A percentile compares a stretch with the other conserved stretches of the same genome.
These are phyloP conservation scores for Musa schizocarpa DNA, from an alignment of 176 grass and related monocot genomes.

Conservation along the genomic window DNA sequence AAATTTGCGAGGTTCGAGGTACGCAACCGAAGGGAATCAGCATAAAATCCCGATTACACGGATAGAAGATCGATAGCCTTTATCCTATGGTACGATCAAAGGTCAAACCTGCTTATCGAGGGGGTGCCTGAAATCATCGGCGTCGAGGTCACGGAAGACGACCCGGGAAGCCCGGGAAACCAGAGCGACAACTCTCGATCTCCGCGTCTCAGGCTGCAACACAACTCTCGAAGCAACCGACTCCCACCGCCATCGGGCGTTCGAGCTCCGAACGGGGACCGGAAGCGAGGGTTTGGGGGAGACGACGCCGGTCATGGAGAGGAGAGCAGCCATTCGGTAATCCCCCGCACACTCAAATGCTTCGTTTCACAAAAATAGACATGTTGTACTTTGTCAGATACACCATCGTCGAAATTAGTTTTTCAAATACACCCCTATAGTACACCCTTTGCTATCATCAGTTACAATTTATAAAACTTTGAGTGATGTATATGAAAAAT, in stretches of 20 bases:
- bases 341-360: neutral
- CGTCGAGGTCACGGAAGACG: constrained; percentile 45
- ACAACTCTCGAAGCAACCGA: neutral
- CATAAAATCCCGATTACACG: neutral
- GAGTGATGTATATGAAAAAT: neutral
- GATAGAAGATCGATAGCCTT: neutral
- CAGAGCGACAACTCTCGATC: neutral
- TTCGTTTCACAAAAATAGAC: neutral
- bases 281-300: constrained; percentile 1
- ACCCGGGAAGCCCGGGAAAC: constrained; percentile 23
- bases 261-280: neutral
- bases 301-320: neutral
- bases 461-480: neutral
- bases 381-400: too few relatives aligned
- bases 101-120: constrained; percentile 64
- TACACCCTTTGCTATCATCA: neutral
- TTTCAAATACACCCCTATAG: too few relatives aligned
- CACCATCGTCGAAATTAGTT: too few relatives aligned
- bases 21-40: neutral
- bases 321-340: neutral
- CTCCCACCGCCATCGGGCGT: neutral
- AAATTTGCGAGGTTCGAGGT: neutral
- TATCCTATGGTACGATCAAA: neutral
- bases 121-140: constrained; percentile 85
- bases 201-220: neutral